A percentile compares a stretch with the other conserved stretches of the same genome.
Evolutionary conservation across 352 stramenopile species (phyloP).

Genomic region (Phytophthora uliginosa): DNA sequence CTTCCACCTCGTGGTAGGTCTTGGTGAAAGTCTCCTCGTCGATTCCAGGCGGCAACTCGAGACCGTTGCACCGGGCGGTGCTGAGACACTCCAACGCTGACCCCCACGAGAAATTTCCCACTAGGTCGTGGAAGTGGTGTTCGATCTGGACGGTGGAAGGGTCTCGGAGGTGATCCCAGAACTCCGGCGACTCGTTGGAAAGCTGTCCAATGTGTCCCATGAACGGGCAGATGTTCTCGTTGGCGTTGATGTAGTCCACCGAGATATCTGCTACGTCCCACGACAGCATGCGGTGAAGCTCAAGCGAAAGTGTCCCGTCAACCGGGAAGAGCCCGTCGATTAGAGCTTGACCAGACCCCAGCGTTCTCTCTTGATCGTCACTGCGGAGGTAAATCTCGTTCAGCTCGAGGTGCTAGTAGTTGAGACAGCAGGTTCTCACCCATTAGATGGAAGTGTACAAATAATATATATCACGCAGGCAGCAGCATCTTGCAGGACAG

Average conservation of each 20-base stretch:
- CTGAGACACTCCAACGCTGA: conserved; percentile 87
- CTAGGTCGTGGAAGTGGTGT: conserved; percentile 66
- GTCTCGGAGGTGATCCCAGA: conserved; percentile 59
- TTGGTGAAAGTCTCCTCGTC: conserved; percentile 83
- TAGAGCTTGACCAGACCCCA: conserved; percentile 86
- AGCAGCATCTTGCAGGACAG: not conserved
- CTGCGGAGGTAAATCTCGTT: conserved; percentile 83
- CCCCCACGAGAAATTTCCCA: conserved; percentile 87
- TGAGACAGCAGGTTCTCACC: not conserved
- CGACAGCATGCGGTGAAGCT: conserved; percentile 73
- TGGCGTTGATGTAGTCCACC: conserved; percentile 85
- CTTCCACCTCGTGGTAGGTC: conserved; percentile 83
- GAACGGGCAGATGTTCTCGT: conserved; percentile 83
- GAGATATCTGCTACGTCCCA: conserved; percentile 84
- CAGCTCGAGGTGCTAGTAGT: conserved; percentile 47
- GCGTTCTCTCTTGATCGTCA: conserved; percentile 86
- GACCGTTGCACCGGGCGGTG: conserved; percentile 82
- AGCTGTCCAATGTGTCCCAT: conserved; percentile 78
- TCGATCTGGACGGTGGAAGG: conserved; percentile 58
- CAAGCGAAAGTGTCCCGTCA: conserved; percentile 51
- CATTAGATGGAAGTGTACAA: not conserved
- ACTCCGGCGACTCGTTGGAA: conserved; percentile 65
- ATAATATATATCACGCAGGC: not conserved
- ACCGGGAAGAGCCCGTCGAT: conserved; percentile 84
- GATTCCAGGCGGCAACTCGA: conserved; percentile 67